Percentiles rank a stretch among this genome's conserved stretches.
Conservation (phyloP, 176 grass and related monocot species). For the Bothriochloa decipiens region DNA sequence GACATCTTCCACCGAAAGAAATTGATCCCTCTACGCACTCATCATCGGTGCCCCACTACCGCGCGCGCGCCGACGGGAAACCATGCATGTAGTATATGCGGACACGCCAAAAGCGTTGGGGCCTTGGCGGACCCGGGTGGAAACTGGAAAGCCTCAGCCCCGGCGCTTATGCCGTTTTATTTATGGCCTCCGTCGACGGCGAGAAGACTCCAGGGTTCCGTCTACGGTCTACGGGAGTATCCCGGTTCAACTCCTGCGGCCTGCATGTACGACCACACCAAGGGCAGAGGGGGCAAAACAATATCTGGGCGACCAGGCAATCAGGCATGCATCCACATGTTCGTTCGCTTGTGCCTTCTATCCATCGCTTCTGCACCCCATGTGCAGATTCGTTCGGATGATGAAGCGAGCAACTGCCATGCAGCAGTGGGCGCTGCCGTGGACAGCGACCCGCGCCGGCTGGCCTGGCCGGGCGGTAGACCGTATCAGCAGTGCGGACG, state of each 20-base stretch:
- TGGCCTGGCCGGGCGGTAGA: not conserved
- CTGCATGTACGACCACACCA: no score
- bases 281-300: no score
- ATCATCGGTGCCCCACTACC: not conserved
- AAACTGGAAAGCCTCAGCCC: not conserved
- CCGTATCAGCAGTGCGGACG: not conserved
- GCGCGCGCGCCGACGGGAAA: no score
- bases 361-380: not conserved
- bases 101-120: constrained; percentile 14
- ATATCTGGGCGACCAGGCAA: not conserved
- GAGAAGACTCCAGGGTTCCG: not conserved
- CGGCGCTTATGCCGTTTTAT: not conserved
- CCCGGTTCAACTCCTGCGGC: not conserved
- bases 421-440: not conserved
- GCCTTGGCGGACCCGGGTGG: not conserved
- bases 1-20: not conserved
- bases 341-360: not conserved
- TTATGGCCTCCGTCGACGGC: not conserved
- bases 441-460: not conserved
- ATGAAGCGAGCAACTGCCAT: not conserved
- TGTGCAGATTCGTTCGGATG: not conserved
- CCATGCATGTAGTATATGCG: not conserved
- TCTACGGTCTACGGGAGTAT: not conserved
- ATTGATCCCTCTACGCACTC: not conserved
- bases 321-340: not conserved